These are phyloP conservation scores for Gossypium raimondii DNA, from an alignment of 345 rosid genomes.

Conservation along the genomic window DNA sequence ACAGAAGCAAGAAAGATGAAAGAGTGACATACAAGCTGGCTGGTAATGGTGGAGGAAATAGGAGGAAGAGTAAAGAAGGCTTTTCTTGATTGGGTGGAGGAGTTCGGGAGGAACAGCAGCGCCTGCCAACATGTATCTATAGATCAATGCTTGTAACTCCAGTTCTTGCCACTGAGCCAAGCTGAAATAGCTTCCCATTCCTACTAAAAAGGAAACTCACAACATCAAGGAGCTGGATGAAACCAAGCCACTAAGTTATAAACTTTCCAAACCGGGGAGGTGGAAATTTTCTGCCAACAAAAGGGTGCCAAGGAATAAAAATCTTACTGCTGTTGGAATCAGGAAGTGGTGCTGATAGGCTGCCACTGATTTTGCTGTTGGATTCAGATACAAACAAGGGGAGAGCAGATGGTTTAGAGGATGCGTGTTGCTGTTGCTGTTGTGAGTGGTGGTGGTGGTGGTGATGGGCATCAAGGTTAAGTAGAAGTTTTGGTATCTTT, in stretches of 20 bases:
- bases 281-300: background rate
- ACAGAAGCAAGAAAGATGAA: background rate
- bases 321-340: slow-evolving; percentile 55
- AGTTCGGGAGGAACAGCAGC: slow-evolving; percentile 81
- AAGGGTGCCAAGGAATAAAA: slow-evolving; percentile 8
- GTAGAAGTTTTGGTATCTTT: slow-evolving; percentile 70
- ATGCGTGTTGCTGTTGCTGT: slow-evolving; percentile 29
- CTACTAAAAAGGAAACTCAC: slow-evolving; percentile 28
- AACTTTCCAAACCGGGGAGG: background rate
- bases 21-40: slow-evolving; percentile 57
- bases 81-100: slow-evolving; percentile 80
- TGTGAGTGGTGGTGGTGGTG: background rate
- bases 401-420: slow-evolving; percentile 46
- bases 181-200: slow-evolving; percentile 75
- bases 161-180: slow-evolving; percentile 89
- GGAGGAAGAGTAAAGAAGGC: slow-evolving; percentile 57
- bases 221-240: too few species aligned
- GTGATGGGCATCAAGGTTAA: background rate
- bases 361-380: slow-evolving; percentile 41
- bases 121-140: slow-evolving; percentile 87
- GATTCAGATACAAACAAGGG: slow-evolving; percentile 75
- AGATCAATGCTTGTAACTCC: slow-evolving; percentile 91
- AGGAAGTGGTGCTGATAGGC: slow-evolving; percentile 50
- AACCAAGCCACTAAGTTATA: too few species aligned
- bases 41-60: slow-evolving; percentile 67